These are phyloP conservation scores for Cucurbita moschata DNA, from an alignment of 306 rosid species.

Conservation along the genomic window DNA sequence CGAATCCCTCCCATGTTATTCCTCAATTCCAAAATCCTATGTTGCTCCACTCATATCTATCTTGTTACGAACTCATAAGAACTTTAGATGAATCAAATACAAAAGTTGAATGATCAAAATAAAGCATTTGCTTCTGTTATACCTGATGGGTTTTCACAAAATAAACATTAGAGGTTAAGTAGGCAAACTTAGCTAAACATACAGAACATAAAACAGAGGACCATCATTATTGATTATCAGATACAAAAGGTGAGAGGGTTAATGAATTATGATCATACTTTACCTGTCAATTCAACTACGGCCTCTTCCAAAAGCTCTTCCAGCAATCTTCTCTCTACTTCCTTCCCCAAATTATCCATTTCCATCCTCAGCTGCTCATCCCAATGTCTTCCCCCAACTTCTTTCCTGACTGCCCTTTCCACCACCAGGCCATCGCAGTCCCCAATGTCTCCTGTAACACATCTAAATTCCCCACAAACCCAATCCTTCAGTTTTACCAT, in stretches of 20 bases:
- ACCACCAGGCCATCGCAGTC: conserved; percentile 53
- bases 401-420: conserved; percentile 58
- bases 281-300: conserved; percentile 47
- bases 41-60: too few relatives aligned
- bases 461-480: conserved; percentile 39
- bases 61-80: too few relatives aligned
- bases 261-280: conserved; percentile 14
- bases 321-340: conserved; percentile 49
- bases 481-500: conserved; percentile 59
- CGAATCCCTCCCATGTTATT: too few relatives aligned
- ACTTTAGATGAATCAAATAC: neutral
- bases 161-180: neutral
- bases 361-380: conserved; percentile 44
- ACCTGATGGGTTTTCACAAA: neutral
- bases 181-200: neutral
- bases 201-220: neutral
- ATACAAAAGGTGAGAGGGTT: neutral
- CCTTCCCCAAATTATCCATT: conserved; percentile 48
- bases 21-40: too few relatives aligned
- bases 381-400: conserved; percentile 57
- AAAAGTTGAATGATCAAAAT: neutral
- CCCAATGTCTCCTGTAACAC: conserved; percentile 39
- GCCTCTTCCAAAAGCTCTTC: conserved; percentile 65
- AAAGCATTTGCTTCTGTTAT: neutral
- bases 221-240: conserved; percentile 2